Percentiles rank a stretch among this genome's conserved stretches.
Evolutionary conservation across 371 early-diverging fungal species (phyloP).

Genomic region (Actinomucor elegans): DNA sequence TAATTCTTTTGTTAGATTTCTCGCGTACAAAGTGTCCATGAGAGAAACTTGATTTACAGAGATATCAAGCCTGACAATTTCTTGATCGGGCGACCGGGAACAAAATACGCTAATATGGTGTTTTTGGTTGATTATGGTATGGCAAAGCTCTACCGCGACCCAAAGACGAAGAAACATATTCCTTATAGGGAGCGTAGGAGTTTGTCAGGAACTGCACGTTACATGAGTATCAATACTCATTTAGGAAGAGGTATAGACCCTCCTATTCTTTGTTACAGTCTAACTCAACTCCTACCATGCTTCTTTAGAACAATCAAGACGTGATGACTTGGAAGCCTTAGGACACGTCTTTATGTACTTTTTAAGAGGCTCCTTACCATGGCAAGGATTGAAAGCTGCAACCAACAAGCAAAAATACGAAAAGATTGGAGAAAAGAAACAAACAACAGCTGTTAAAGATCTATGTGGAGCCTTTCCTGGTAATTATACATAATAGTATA

Average conservation of each 20-base stretch:
- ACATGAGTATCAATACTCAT: constrained; percentile 97
- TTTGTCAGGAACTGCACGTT: constrained; percentile 93
- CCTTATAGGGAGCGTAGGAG: constrained; percentile 87
- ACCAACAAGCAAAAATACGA: constrained; percentile 95
- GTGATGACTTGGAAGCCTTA: constrained; percentile 95
- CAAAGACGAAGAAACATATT: constrained; percentile 88
- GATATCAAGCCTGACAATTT: constrained; percentile 99
- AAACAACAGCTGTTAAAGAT: constrained; percentile 72
- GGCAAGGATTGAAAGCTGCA: constrained; percentile 94
- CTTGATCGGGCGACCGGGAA: constrained; percentile 77
- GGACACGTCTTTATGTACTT: constrained; percentile 97
- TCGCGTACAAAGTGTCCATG: constrained; percentile 94
- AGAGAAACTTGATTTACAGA: constrained; percentile 94
- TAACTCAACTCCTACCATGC: too few species aligned
- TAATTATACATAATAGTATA: too few species aligned
- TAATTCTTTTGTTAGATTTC: constrained; percentile 4
- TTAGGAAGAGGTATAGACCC: constrained; percentile 64
- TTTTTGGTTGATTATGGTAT: constrained; percentile 93
- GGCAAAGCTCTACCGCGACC: constrained; percentile 89
- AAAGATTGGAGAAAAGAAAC: constrained; percentile 91
- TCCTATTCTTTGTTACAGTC: too few species aligned
- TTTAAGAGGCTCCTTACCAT: constrained; percentile 88
- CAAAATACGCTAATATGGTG: constrained; percentile 56
- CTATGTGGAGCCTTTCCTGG: constrained; percentile 84
- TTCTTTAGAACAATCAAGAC: constrained; percentile 81